Conservation (phyloP, 352 stramenopile genomes). For the Globisporangium sylvaticum region DNA sequence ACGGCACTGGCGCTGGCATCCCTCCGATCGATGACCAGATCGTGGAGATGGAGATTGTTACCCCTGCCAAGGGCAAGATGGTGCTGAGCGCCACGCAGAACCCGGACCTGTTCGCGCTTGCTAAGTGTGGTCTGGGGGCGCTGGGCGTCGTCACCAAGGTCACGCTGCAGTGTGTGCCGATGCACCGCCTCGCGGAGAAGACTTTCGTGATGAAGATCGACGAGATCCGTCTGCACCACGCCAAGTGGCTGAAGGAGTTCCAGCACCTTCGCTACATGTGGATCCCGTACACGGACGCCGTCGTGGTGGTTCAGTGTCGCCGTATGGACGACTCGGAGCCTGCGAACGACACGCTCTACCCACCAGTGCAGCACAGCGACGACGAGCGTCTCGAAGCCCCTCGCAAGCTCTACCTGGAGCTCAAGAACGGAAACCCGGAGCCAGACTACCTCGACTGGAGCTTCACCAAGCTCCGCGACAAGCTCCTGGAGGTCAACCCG, state of each 20-base stretch:
- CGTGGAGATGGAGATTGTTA: slow-evolving; percentile 94
- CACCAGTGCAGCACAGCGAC: slow-evolving; percentile 37
- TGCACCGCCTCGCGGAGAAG: slow-evolving; percentile 92
- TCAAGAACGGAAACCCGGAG: slow-evolving; percentile 51
- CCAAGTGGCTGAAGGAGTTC: slow-evolving; percentile 65
- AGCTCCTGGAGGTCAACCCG: slow-evolving; percentile 78
- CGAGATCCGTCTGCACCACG: slow-evolving; percentile 84
- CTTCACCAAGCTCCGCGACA: slow-evolving; percentile 84
- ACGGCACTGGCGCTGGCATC: slow-evolving; percentile 94
- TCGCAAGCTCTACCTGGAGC: slow-evolving; percentile 73
- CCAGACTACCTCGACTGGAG: slow-evolving; percentile 71
- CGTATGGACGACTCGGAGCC: slow-evolving; percentile 45
- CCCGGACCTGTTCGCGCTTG: slow-evolving; percentile 87
- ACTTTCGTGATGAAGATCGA: slow-evolving; percentile 89
- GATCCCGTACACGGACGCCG: slow-evolving; percentile 96
- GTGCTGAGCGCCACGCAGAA: slow-evolving; percentile 79
- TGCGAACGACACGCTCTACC: slow-evolving; percentile 36
- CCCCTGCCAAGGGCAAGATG: slow-evolving; percentile 89
- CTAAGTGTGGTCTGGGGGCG: slow-evolving; percentile 93
- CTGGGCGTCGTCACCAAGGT: slow-evolving; percentile 96
- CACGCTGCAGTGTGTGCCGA: slow-evolving; percentile 93
- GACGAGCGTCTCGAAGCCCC: slow-evolving; percentile 75
- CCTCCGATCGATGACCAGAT: slow-evolving; percentile 97
- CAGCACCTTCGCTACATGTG: slow-evolving; percentile 97
- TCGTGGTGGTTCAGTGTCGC: slow-evolving; percentile 93